Evolutionary conservation across 2,329 filamentous ascomycete species (phyloP), one percentile per base, ranked within the genome.

Genomic region (Domatiomyces globalis): DNA sequence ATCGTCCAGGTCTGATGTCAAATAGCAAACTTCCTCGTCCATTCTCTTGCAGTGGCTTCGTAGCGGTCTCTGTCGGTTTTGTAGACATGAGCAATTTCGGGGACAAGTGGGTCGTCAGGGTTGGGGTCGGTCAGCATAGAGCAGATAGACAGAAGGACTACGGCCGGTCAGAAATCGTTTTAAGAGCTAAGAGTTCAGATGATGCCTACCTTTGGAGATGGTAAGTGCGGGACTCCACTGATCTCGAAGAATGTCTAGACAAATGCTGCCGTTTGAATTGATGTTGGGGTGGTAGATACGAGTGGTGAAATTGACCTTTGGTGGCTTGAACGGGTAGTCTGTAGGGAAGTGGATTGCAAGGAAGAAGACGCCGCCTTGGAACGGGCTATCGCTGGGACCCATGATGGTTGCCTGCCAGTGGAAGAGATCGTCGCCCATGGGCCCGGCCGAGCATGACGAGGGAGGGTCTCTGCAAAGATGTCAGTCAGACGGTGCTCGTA

Each of bases 341-440:
- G 92, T 98, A 62, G 92, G 92, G 79, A 98, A 96, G 75, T 95
- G 88, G 68, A 98, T 98, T 63, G 85, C 84, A 61, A 98, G 81
- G 82, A 98, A 98, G 80, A 98, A 98, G 63, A 98, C 90, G 67
- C 92, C 92, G 69, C 90, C 89, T 48, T 89, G 87, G 78, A 96
- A 98, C 70, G 92, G 92, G 66, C 88, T 95, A 72, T 96, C 92
- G 70, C 85, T 79, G 69, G 92, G 92, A 73, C 92, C 92, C 92
- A 98, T 98, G 70, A 98, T 98, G 49, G 92, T 98, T 66, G 92
- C 92, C 83, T 98, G 92, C 92, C 92, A 98, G 82, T 96, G 92
- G 69, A 98, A 98, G 81, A 98, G 73, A 77, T 98, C 92, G 77
- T 96, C 90, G 71, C 89, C 89, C 66, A 94, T 84, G 62, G 92